Conservation (phyloP, 352 stramenopile species). For the Globisporangium camurandrum region DNA sequence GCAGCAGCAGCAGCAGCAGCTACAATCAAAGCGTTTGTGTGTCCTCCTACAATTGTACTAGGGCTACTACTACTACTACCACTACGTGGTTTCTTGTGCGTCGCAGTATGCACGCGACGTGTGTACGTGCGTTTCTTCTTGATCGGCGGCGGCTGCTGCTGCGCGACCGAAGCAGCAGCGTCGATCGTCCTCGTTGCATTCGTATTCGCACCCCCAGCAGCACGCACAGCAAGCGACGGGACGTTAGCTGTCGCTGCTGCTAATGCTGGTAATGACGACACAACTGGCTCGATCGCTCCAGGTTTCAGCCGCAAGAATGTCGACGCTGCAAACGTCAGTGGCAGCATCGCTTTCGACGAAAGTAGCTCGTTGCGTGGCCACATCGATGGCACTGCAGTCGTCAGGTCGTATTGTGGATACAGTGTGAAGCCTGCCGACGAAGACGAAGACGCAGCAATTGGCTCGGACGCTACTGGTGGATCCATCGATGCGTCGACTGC, state of each 20-base stretch:
- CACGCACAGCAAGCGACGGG: neutral
- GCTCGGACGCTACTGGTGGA: neutral
- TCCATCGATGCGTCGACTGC: neutral
- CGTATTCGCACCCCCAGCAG: neutral
- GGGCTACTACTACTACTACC: no score
- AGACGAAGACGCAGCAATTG: neutral
- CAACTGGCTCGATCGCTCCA: neutral
- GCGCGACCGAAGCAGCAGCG: no score
- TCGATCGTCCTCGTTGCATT: no score
- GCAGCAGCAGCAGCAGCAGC: no score
- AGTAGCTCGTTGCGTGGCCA: slow-evolving; percentile 38
- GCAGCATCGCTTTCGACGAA: slow-evolving; percentile 28
- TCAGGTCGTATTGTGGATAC: slow-evolving; percentile 42
- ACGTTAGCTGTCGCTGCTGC: neutral
- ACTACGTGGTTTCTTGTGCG: slow-evolving; percentile 4
- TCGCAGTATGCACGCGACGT: no score
- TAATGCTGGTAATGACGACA: neutral
- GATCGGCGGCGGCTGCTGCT: neutral
- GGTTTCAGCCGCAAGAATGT: slow-evolving; percentile 47
- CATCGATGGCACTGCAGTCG: slow-evolving; percentile 20
- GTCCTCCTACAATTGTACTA: no score
- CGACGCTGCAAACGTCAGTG: slow-evolving; percentile 46
- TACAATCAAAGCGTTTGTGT: no score
- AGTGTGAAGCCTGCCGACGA: slow-evolving; percentile 9
- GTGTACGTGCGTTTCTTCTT: slow-evolving; percentile 8